Evolutionary conservation across 305 asterid genomes (phyloP), one percentile per base, ranked within the genome.

Genomic region (Withania somnifera): DNA sequence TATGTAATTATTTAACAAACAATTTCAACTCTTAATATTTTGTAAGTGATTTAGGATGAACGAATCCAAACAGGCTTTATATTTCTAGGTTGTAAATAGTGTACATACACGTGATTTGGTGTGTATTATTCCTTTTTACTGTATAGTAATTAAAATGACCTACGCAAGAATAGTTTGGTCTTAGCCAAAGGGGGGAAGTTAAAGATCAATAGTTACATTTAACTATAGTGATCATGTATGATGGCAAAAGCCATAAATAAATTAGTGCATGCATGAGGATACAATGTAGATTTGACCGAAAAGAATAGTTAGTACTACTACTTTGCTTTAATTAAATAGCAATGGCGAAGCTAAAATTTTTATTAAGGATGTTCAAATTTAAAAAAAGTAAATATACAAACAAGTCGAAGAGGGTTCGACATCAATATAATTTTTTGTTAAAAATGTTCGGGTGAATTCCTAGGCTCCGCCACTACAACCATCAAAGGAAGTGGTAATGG

Each of bases 231-330:
- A 75, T 47, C 3, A 47, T 47, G 2, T 26, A 17, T 47, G 79
- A 75, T 75, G 24, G 5, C 26, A 75, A 75, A 47, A 75, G n/a
- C 11, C 6, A 75, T 50, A 75, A 73, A 32, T 73, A 53, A 79
- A 36, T 34, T 69, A 77, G 78, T 69, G 77, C 69, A 78, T 82
- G 76, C 71, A 67, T 69, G 82, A 76, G 51, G 34, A 51, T 7
- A 36, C 32, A 26, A 34, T 67, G 85, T 14, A 77, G 19, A 69
- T 71, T 73, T 82, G 84, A 83, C 84, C 82, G 80, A 79, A 36
- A 60, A 80, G 83, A 64, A 38, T 83, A 81, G 90, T 84, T 84
- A 78, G 50, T 78, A 38, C 34, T 20, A 26, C 20, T 45, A 57
- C 67, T 79, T 61, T 4, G 1, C 45, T 30, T 3, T 30, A 30